phyloP scores from a whole-genome alignment of 345 rosid genomes.

The Lumnitzera racemosa region DNA sequence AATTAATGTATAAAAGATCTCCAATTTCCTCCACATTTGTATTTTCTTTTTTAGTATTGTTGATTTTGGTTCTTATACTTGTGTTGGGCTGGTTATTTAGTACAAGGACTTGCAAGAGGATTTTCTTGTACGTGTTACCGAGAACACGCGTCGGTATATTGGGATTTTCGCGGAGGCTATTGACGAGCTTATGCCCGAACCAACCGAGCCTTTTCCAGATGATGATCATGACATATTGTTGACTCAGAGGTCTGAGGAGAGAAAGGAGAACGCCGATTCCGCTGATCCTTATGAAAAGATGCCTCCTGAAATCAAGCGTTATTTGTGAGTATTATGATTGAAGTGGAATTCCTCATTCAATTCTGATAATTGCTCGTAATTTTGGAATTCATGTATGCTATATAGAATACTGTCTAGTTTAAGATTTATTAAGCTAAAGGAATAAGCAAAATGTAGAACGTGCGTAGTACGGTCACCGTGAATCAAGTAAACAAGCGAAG shows the following conservation, averaged over 20 bases:
- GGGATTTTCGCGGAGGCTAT: constrained; percentile 65
- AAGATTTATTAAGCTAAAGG: too few species aligned
- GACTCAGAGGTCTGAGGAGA: constrained; percentile 85
- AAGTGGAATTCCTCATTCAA: not conserved
- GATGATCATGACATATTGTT: constrained; percentile 83
- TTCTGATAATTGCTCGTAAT: not conserved
- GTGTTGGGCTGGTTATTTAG: constrained; percentile 21
- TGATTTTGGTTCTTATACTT: not conserved
- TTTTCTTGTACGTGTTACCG: constrained; percentile 63
- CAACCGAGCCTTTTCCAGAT: constrained; percentile 79
- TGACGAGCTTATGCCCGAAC: constrained; percentile 81
- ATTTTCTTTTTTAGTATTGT: not conserved
- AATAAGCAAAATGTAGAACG: too few species aligned
- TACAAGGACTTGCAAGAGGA: constrained; percentile 63
- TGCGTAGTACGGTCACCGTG: too few species aligned
- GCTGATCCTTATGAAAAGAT: constrained; percentile 66
- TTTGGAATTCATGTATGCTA: not conserved
- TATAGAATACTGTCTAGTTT: too few species aligned
- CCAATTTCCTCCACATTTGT: not conserved
- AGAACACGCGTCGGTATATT: constrained; percentile 83
- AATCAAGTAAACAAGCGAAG: too few species aligned
- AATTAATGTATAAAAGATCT: constrained; percentile 40
- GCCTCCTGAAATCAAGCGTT: constrained; percentile 90
- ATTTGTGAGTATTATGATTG: constrained; percentile 45
- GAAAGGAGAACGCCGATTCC: constrained; percentile 45